These are phyloP conservation scores for Sedum album DNA, from an alignment of 164 flowering plant genomes.

Conservation along the genomic window DNA sequence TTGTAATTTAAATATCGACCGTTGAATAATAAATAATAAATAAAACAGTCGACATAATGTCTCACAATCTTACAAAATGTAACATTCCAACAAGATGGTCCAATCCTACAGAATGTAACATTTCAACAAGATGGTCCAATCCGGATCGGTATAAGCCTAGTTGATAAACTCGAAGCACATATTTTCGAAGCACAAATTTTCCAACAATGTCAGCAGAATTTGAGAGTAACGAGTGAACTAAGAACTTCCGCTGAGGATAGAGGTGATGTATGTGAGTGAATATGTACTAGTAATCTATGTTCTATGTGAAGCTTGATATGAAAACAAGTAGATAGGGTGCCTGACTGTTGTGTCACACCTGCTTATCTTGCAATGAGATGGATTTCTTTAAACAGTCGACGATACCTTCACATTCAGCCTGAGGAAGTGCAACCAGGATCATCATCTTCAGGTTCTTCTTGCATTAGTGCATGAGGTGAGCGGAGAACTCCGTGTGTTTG, in stretches of 20 bases:
- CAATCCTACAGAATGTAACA: too few species aligned
- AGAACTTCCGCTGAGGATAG: neutral
- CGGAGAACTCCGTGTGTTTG: conserved; percentile 81
- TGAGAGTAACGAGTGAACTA: neutral
- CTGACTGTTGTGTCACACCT: neutral
- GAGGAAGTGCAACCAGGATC: conserved; percentile 27
- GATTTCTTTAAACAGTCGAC: conserved; percentile 5
- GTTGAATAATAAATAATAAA: too few species aligned
- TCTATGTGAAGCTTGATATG: neutral
- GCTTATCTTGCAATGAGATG: conserved; percentile 5
- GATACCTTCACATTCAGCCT: conserved; percentile 75
- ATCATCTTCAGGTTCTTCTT: conserved; percentile 38
- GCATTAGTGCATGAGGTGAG: conserved; percentile 65
- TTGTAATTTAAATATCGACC: too few species aligned
- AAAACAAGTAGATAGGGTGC: neutral
- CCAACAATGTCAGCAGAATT: neutral
- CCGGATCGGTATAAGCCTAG: too few species aligned
- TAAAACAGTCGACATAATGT: too few species aligned
- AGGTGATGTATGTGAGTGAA: neutral
- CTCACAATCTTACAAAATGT: too few species aligned
- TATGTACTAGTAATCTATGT: neutral
- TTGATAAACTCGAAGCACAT: neutral
- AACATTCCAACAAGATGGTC: too few species aligned
- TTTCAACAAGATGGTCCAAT: too few species aligned
- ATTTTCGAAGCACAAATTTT: neutral